Evolutionary conservation across 495 filamentous ascomycete genomes (phyloP).

Genomic region (Neurospora africana): DNA sequence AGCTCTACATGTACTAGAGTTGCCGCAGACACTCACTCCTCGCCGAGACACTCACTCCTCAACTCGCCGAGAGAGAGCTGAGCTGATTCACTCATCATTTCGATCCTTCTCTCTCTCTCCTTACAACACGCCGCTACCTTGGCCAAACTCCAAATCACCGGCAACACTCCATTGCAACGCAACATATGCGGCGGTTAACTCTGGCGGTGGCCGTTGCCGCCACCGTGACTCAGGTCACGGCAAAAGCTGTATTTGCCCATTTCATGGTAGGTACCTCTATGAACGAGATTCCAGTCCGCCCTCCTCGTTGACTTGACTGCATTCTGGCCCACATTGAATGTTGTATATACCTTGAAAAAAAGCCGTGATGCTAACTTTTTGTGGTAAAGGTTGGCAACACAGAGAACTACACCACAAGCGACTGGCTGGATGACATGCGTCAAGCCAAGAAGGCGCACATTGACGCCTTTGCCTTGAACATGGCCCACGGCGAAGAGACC

Average conservation of each 20-base stretch:
- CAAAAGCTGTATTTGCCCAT: neutral
- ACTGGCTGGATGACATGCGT: neutral
- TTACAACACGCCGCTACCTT: neutral
- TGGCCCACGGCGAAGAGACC: neutral
- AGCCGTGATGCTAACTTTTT: no score
- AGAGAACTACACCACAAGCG: neutral
- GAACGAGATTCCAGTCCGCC: no score
- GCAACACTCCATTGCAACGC: neutral
- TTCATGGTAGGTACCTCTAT: no score
- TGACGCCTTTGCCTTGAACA: slow-evolving; percentile 12
- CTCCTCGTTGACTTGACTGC: no score
- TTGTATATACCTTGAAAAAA: no score
- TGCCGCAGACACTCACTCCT: no score
- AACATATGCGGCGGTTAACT: neutral
- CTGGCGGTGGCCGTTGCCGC: neutral
- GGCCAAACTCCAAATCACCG: neutral
- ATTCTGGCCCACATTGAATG: no score
- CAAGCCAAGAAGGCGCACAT: neutral
- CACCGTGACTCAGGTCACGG: neutral
- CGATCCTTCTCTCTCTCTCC: no score
- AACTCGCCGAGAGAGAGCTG: no score
- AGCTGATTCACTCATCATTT: no score
- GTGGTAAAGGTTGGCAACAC: neutral
- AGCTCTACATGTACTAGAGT: no score
- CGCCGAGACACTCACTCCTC: no score